Evolutionary conservation across 2,329 filamentous ascomycete genomes (phyloP).

Genomic region (Colletotrichum abscissum): DNA sequence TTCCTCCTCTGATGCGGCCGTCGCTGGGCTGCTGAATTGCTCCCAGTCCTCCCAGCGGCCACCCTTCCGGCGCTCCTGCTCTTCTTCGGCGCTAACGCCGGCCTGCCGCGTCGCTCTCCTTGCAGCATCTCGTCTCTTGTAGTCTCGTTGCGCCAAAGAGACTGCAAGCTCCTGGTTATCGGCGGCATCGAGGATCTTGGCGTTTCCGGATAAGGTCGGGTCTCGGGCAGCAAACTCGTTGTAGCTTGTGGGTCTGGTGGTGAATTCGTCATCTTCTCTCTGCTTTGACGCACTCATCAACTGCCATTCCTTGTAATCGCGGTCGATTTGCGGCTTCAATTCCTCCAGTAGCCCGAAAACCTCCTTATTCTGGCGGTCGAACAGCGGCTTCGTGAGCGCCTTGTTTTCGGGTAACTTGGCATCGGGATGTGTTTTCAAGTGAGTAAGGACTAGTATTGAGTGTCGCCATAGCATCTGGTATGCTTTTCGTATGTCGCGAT

Average conservation of each 20-base stretch:
- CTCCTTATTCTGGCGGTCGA: slow-evolving; percentile 58
- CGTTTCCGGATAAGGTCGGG: slow-evolving; percentile 67
- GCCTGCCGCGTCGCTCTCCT: slow-evolving; percentile 68
- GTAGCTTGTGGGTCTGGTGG: slow-evolving; percentile 48
- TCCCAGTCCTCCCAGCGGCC: slow-evolving; percentile 58
- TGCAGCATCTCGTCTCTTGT: slow-evolving; percentile 73
- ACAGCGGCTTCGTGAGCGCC: slow-evolving; percentile 66
- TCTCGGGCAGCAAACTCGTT: slow-evolving; percentile 66
- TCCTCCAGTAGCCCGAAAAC: slow-evolving; percentile 79
- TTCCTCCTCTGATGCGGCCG: slow-evolving; percentile 51
- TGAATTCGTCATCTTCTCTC: slow-evolving; percentile 37
- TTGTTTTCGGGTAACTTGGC: slow-evolving; percentile 74
- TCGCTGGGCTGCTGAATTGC: slow-evolving; percentile 28
- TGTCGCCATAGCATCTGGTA: slow-evolving; percentile 94
- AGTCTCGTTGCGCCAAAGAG: slow-evolving; percentile 78
- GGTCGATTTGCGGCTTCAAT: slow-evolving; percentile 82
- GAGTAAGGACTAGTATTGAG: slow-evolving; percentile 83
- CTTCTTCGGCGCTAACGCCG: slow-evolving; percentile 67
- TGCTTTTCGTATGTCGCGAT: slow-evolving; percentile 87
- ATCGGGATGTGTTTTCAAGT: slow-evolving; percentile 81
- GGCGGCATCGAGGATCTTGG: slow-evolving; percentile 73
- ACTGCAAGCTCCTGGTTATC: slow-evolving; percentile 82
- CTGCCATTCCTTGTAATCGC: slow-evolving; percentile 75
- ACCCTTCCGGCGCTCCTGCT: slow-evolving; percentile 62
- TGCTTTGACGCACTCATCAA: slow-evolving; percentile 60